Conservation (phyloP, 345 rosid species). For the Streptanthus diversifolius region DNA sequence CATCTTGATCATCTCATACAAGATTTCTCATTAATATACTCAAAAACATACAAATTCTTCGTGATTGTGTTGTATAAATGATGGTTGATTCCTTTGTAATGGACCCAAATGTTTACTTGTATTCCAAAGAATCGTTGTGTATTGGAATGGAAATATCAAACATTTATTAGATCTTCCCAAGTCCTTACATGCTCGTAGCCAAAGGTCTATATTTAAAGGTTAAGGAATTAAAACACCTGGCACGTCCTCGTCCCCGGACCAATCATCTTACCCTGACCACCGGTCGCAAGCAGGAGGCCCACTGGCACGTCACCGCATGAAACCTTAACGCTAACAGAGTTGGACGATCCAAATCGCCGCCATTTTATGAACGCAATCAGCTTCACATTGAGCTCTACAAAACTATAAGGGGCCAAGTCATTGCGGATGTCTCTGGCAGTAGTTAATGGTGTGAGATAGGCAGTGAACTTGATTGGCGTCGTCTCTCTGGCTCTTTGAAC, state of each 20-base stretch:
- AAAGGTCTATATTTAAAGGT: background rate
- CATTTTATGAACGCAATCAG: background rate
- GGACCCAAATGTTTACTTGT: no score
- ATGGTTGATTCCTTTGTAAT: constrained; percentile 15
- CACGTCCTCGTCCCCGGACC: background rate
- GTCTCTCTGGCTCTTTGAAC: background rate
- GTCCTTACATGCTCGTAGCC: constrained; percentile 1
- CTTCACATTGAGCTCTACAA: constrained; percentile 7
- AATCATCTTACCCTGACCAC: constrained; percentile 11
- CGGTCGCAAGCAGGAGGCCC: background rate
- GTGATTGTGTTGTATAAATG: constrained; percentile 5
- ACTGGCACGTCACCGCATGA: constrained; percentile 4
- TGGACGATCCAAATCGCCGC: background rate
- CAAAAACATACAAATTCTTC: background rate
- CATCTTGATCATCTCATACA: constrained; percentile 55
- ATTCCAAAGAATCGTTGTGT: background rate
- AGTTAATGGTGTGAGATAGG: background rate
- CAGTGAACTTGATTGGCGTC: background rate
- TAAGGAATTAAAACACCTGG: background rate
- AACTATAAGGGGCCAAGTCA: background rate
- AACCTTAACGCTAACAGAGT: background rate
- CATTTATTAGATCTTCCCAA: constrained; percentile 5
- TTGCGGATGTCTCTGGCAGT: background rate
- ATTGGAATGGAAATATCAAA: no score
- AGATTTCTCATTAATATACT: constrained; percentile 43